These are phyloP conservation scores for Diplodia sapinea DNA, from an alignment of 2,329 filamentous ascomycete species.

Conservation along the genomic window DNA sequence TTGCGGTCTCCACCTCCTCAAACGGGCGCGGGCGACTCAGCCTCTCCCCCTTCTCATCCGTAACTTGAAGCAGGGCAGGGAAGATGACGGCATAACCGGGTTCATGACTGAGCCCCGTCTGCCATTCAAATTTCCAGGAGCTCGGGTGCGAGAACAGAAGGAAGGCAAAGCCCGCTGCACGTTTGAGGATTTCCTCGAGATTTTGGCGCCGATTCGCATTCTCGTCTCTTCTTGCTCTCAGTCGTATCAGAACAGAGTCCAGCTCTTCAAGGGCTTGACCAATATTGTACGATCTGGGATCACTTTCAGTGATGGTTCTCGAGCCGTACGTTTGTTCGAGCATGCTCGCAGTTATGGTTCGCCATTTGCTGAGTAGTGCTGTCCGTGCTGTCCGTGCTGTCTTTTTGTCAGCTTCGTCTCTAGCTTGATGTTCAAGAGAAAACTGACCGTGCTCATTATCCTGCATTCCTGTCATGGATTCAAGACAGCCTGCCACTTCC, in stretches of 20 bases:
- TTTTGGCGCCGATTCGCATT: constrained; percentile 41
- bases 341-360: constrained; percentile 41
- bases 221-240: constrained; percentile 34
- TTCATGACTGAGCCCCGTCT: constrained; percentile 28
- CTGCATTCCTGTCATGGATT: constrained; percentile 34
- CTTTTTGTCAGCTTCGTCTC: not conserved
- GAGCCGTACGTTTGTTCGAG: constrained; percentile 39
- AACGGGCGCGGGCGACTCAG: constrained; percentile 41
- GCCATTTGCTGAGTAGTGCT: constrained; percentile 41
- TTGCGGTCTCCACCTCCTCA: constrained; percentile 28
- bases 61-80: constrained; percentile 44
- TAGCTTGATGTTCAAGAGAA: accelerated
- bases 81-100: constrained; percentile 39
- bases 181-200: constrained; percentile 45
- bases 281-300: constrained; percentile 40
- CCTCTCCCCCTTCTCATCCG: constrained; percentile 41
- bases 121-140: constrained; percentile 45
- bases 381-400: constrained; percentile 36
- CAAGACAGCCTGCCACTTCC: constrained; percentile 38
- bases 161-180: constrained; percentile 44
- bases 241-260: constrained; percentile 39
- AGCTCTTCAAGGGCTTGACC: constrained; percentile 35
- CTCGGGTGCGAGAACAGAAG: constrained; percentile 46
- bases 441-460: not conserved
- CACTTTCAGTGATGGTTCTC: constrained; percentile 38